Conservation (phyloP, 306 rosid genomes). For the Arachis hypogaea region DNA sequence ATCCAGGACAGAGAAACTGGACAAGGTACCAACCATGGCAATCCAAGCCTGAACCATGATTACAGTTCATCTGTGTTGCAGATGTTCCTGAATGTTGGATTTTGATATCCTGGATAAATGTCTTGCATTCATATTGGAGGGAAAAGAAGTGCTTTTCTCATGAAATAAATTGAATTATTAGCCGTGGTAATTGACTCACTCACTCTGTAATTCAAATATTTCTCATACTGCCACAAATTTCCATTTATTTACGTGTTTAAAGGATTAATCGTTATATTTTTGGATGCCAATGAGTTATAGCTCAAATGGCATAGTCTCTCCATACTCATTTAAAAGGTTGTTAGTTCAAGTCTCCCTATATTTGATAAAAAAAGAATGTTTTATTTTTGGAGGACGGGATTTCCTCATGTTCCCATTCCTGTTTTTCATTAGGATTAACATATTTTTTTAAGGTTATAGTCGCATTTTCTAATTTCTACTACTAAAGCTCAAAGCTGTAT, state of each 20-base stretch:
- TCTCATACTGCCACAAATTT: conserved; percentile 6
- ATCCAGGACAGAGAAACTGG: conserved; percentile 96
- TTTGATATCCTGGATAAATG: conserved; percentile 26
- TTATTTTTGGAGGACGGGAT: too few species aligned
- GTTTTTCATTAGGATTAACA: too few species aligned
- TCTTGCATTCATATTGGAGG: conserved; percentile 30
- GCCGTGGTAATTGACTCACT: conserved; percentile 27
- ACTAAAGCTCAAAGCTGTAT: too few species aligned
- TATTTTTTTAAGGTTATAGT: too few species aligned
- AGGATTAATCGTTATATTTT: too few species aligned
- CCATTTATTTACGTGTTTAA: neutral
- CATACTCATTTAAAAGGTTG: too few species aligned
- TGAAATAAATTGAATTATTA: conserved; percentile 34
- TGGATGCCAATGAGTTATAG: too few species aligned
- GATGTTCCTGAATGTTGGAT: conserved; percentile 21
- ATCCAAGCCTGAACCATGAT: conserved; percentile 56
- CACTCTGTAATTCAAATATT: conserved; percentile 17
- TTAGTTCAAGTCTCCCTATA: too few species aligned
- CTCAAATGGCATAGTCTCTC: too few species aligned
- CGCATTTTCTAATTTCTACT: too few species aligned
- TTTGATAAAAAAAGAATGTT: too few species aligned
- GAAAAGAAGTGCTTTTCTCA: neutral
- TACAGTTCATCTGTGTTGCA: conserved; percentile 28
- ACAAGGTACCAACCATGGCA: conserved; percentile 94
- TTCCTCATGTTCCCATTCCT: too few species aligned